Base-by-base conservation (phyloP, 306 rosid genomes). In the Quercus cerris region DNA sequence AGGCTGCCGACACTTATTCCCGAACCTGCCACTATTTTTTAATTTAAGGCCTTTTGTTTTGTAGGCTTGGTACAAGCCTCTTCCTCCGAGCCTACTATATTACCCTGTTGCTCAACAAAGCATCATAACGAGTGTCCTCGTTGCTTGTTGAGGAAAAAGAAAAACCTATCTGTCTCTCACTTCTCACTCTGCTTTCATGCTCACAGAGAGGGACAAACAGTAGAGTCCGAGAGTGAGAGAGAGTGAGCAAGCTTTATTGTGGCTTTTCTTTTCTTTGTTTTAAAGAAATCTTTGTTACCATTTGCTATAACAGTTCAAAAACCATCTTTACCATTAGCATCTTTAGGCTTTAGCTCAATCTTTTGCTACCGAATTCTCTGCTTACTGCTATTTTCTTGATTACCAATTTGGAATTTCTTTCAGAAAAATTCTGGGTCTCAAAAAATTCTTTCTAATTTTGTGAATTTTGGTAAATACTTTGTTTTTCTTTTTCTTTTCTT, bases 1-100 rank as follows among this genome's bases (percentile, higher is more conserved):
- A 66, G 20, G 86, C 90, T 88, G 94, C 94, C 94, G 94, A 91
- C 94, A 88, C 90, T 78, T 77, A 27, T 56, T 61, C 75, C 73
- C 81, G 71, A 62, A 58, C 84, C 75, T 55, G 35, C 38, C 51
- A 56, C 77, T 71, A 55, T 49, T 77, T 71, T 64, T 46, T 73
- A 61, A 56, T 64, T 46, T 73, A 61, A 56, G 72, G 73, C 69
- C 77, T 63, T 31, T 19, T 3, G 22, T 14, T 10, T 35, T 33
- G 58, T 64, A 33, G 81, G 85, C 75, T 18, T 51, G 49, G 31
- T 19, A 10, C 54, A 7, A 64, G 7, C 23, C 77, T 80, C 13
- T 62, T 46, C 4, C 28, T 80, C 78, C 79, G n/a, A 69, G 59
- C 82, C 85, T 69, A n/a, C 51, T n/a, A 52, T 54, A 61, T 52